Evolutionary conservation across 495 filamentous ascomycete genomes (phyloP).

Genomic region (Geoglossum glabrum): DNA sequence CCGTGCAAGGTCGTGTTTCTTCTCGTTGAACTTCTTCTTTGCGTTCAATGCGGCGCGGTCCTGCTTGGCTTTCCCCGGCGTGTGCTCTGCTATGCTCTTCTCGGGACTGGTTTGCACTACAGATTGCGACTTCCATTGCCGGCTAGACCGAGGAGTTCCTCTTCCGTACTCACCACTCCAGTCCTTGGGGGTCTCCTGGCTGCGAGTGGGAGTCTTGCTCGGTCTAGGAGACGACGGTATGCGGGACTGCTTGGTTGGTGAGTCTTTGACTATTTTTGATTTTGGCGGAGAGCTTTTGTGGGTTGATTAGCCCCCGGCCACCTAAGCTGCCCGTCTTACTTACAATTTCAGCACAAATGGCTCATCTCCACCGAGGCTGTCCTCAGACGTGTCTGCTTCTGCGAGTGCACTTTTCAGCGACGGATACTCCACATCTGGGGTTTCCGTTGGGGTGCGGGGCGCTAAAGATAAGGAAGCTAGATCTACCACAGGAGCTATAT

Average conservation of each 20-base stretch:
- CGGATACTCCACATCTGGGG: background rate
- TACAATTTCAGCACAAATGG: background rate
- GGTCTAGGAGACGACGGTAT: constrained; percentile 38
- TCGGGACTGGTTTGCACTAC: background rate
- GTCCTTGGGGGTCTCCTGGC: constrained; percentile 46
- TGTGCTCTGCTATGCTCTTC: background rate
- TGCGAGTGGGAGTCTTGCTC: constrained; percentile 66
- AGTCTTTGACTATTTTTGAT: constrained; percentile 9
- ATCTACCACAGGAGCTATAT: background rate
- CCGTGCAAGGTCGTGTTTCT: constrained; percentile 45
- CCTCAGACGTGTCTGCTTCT: background rate
- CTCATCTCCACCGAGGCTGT: background rate
- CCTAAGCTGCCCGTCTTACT: background rate
- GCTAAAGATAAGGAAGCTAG: background rate
- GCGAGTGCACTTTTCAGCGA: background rate
- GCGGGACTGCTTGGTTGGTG: constrained; percentile 30
- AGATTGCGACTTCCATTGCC: background rate
- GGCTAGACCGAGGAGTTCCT: background rate
- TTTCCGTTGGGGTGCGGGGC: background rate
- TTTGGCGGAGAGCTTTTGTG: background rate
- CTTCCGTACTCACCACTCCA: constrained; percentile 68
- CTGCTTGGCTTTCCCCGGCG: constrained; percentile 1
- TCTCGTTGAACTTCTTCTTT: constrained; percentile 44
- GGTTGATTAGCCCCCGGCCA: background rate
- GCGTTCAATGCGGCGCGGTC: constrained; percentile 7